A percentile compares a stretch with the other conserved stretches of the same genome.
These are phyloP conservation scores for Daldinia caldariorum DNA, from an alignment of 495 filamentous ascomycete species.

Conservation along the genomic window DNA sequence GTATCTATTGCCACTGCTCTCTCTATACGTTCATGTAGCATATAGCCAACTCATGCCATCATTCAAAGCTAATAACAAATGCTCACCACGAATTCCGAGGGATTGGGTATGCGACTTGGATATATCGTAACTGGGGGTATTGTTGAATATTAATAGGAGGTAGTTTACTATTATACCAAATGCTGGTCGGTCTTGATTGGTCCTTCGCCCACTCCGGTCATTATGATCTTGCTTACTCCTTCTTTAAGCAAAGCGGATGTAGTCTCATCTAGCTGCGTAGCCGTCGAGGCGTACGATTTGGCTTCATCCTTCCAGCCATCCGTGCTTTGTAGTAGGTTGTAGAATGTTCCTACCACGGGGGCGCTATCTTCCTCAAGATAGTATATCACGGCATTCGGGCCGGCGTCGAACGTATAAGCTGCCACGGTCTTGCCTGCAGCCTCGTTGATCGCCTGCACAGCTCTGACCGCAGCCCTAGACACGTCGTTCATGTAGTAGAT, in stretches of 20 bases:
- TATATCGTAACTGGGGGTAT: neutral
- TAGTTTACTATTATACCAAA: slow-evolving; percentile 53
- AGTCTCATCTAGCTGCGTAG: slow-evolving; percentile 65
- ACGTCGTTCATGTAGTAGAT: slow-evolving; percentile 99
- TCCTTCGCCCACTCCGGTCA: slow-evolving; percentile 91
- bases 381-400: slow-evolving; percentile 96
- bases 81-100: neutral
- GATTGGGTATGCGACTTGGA: neutral
- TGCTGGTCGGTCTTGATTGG: slow-evolving; percentile 80
- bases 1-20: slow-evolving; percentile 5
- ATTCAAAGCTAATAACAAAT: neutral
- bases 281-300: slow-evolving; percentile 55
- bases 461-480: slow-evolving; percentile 80
- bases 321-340: slow-evolving; percentile 60
- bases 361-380: slow-evolving; percentile 81
- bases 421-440: slow-evolving; percentile 76
- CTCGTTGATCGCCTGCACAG: slow-evolving; percentile 87
- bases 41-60: neutral
- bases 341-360: slow-evolving; percentile 77
- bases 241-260: slow-evolving; percentile 70
- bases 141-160: neutral
- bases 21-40: slow-evolving; percentile 9
- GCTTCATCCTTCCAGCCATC: slow-evolving; percentile 69
- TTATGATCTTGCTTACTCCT: slow-evolving; percentile 87
- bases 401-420: slow-evolving; percentile 98